Evolutionary conservation across 2,329 filamentous ascomycete species (phyloP), one percentile per base, ranked within the genome.

Genomic region (Nigrograna mackinnonii): DNA sequence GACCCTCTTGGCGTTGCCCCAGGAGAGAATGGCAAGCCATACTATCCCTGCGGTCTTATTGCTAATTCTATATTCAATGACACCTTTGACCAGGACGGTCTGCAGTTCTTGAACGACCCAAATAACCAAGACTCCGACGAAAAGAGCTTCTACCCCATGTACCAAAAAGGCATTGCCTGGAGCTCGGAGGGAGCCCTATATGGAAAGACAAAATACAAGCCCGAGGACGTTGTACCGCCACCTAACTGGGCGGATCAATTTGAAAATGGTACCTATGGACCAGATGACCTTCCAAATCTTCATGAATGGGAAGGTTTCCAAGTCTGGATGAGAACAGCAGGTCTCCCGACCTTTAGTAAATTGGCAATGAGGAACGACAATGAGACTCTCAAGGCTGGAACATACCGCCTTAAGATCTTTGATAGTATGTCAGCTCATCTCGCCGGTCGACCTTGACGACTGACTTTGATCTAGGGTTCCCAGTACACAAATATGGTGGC

Each of bases 51-150:
- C 66, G 94, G 94, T 17, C 76, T 99, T 48, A 96, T 97, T 55
- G 92, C 94, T 48, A 99, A 99, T 68, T 97, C 94, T 18, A 72
- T 94, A 50, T 99, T 99, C 79, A 99, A 99, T 68, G 94, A 99
- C 66, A 91, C 87, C 4, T 94, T 95, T 63, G 74, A 71, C 35
- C 82, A 72, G 7, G n/a, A n/a, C n/a, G n/a, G n/a, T n/a, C n/a
- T n/a, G n/a, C 16, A 14, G 11, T 33, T 17, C 37, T 88, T 91
- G 0, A 69, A 80, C 1, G 73, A 83, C 6, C 69, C 86, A 35
- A 85, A 85, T 50, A 68, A 76, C 1, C 64, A 69, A 13, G 62
- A 65, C 18, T 62, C 54, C 37, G 66, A 56, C 36, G 60, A 17
- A 7, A 7, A 7, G 7, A 28, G 24, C 24, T 44, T 41, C 6